Percentiles rank a stretch among this genome's conserved stretches.
These are phyloP conservation scores for Suillus spraguei DNA, from an alignment of 768 basidiomycete genomes.

Conservation along the genomic window DNA sequence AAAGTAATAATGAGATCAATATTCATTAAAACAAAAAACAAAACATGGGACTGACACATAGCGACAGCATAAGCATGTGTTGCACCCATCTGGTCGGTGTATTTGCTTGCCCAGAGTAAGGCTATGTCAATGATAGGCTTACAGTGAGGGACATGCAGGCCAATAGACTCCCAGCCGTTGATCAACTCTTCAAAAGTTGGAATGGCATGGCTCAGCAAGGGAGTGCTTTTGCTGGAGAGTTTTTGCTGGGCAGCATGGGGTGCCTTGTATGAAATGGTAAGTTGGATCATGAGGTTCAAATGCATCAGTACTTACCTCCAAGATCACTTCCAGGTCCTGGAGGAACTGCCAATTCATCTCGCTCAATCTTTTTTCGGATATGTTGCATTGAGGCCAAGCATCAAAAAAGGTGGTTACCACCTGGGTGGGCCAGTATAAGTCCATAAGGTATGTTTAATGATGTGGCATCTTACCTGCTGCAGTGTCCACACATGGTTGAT, in stretches of 20 bases:
- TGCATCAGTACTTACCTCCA: conserved; percentile 10
- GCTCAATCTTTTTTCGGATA: neutral
- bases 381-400: neutral
- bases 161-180: too few relatives aligned
- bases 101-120: neutral
- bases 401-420: too few relatives aligned
- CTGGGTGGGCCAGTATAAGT: too few relatives aligned
- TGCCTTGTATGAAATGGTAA: too few relatives aligned
- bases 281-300: too few relatives aligned
- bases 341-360: conserved; percentile 11
- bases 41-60: neutral
- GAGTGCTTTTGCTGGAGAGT: too few relatives aligned
- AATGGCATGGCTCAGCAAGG: too few relatives aligned
- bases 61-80: neutral
- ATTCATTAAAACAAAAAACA: neutral
- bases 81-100: neutral
- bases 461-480: conserved; percentile 6
- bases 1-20: neutral
- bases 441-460: neutral
- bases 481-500: conserved; percentile 17
- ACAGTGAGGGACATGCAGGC: too few relatives aligned
- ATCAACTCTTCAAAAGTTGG: too few relatives aligned
- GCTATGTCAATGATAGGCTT: too few relatives aligned
- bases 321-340: conserved; percentile 17
- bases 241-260: too few relatives aligned